Evolutionary conservation across 768 basidiomycete species (phyloP), one percentile per base, ranked within the genome.

Genomic region (Podaxis sp.): DNA sequence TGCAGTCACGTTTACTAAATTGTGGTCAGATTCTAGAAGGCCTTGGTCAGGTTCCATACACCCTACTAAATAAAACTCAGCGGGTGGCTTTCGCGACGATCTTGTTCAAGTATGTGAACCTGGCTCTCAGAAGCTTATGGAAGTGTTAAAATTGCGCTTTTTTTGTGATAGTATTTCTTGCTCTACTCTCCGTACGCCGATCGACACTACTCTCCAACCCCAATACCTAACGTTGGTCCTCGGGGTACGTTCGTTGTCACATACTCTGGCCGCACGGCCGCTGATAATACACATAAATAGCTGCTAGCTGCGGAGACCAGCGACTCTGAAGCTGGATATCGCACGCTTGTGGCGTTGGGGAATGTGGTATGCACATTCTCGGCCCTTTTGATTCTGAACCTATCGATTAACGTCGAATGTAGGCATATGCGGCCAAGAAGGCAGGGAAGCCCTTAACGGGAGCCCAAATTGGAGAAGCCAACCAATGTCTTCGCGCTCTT

Each of bases 61-160:
- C 77, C 20, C 74, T 77, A 3, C 75, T 93, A 68, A 84, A 82
- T 41, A 95, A 92, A 74, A 76, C 80, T 3, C 90, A 90, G 54
- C 84, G 91, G 33, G 80, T 93, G 3, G 90, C 93, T 0, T 70
- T 95, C 52, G 87, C 91, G 3, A 96, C 95, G 0, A 76, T 95
- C 38, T 74, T 92, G 36, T 88, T 98, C 77, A 99, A 99, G 96
- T 99, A 67, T 68, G 90, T 81, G 17, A 36, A 28, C 51, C 24
- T 20, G 44, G 13, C n/a, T n/a, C 40, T 20, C n/a, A 20, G 15
- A 22, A 46, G n/a, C 4, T 51, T 37, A 13, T 15, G n/a, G 13
- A 8, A 15, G 30, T 7, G 48, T 28, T 64, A 28, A 33, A 56
- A 28, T 62, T 33, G 8, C 33, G 8, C 64, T 58, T 68, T 17